Conservation (phyloP, 768 basidiomycete genomes). For the Rhodotorula sphaerocarpa region DNA sequence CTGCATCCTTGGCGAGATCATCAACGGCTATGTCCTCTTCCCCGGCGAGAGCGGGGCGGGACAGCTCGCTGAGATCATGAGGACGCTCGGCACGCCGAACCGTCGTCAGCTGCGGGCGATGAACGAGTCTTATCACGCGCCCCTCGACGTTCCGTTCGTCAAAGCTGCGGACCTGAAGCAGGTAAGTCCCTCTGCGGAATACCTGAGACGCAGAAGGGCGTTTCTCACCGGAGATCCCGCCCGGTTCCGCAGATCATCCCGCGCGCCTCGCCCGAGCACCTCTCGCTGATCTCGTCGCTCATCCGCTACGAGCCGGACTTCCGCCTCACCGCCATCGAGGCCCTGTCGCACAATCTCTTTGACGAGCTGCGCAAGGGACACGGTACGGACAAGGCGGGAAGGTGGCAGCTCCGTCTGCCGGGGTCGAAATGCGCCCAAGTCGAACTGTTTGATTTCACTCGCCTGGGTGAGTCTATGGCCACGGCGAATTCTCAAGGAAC, state of each 20-base stretch:
- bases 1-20: constrained; percentile 98
- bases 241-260: constrained; percentile 48
- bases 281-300: constrained; percentile 81
- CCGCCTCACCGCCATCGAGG: constrained; percentile 74
- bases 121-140: constrained; percentile 99
- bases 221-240: neutral
- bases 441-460: constrained; percentile 77
- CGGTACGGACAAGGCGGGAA: neutral
- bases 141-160: constrained; percentile 99
- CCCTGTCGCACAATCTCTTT: constrained; percentile 73
- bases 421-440: constrained; percentile 87
- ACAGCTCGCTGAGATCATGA: constrained; percentile 99
- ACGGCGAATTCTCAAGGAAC: too few relatives aligned
- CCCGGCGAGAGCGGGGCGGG: constrained; percentile 85
- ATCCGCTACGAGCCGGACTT: constrained; percentile 89
- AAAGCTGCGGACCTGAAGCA: constrained; percentile 52
- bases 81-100: constrained; percentile 94
- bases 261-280: constrained; percentile 85
- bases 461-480: constrained; percentile 62
- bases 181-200: too few relatives aligned
- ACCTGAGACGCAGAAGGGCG: too few relatives aligned
- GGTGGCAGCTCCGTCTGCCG: constrained; percentile 53
- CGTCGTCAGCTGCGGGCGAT: constrained; percentile 98
- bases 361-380: constrained; percentile 86
- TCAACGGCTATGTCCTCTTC: constrained; percentile 95